Evolutionary conservation across 176 grass and related monocot species (phyloP).

Genomic region (Hsuehochloa calcarea): DNA sequence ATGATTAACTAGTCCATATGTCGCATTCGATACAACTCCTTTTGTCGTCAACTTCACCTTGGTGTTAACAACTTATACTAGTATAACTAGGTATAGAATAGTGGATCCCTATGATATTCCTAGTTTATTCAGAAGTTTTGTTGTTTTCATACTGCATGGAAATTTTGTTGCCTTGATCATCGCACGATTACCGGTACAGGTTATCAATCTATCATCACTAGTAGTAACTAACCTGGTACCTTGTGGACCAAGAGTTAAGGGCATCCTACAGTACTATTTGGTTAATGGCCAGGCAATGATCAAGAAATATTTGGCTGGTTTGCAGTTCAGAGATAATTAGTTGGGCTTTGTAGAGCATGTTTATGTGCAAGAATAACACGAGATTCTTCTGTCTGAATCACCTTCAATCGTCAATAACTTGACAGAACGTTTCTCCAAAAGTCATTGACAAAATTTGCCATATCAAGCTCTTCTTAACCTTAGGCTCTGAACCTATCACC

Average conservation of each 20-base stretch:
- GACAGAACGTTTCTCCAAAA: neutral
- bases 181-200: neutral
- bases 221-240: too few relatives aligned
- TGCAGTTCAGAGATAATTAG: neutral
- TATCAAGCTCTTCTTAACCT: neutral
- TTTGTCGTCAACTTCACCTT: neutral
- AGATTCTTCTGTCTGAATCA: neutral
- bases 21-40: neutral
- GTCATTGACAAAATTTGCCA: neutral
- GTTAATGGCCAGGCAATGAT: neutral
- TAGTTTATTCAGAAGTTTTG: neutral
- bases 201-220: neutral
- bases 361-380: neutral
- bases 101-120: neutral
- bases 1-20: neutral
- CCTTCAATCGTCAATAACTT: neutral
- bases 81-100: neutral
- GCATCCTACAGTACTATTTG: neutral
- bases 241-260: neutral
- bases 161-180: slow-evolving; percentile 18
- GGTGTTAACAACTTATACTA: neutral
- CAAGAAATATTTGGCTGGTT: neutral
- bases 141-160: neutral
- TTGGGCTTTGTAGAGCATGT: slow-evolving; percentile 2
- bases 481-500: neutral